Evolutionary conservation across 371 early-diverging fungal species (phyloP), one percentile per base, ranked within the genome.

Genomic region (Entomophthora muscae): DNA sequence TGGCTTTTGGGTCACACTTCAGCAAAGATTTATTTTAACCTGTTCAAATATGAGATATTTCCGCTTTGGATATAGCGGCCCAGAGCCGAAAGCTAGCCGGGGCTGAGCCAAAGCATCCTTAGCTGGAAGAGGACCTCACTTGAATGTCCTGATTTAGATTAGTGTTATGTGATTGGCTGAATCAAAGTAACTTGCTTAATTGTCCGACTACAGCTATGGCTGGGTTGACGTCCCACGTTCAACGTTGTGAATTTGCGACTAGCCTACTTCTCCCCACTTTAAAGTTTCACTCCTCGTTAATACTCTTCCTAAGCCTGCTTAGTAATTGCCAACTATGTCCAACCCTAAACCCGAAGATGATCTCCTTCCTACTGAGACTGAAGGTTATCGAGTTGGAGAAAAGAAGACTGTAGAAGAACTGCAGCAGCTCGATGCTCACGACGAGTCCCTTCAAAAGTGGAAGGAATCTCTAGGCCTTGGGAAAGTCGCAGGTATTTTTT

Each of bases 371-470:
- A 78, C 85, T 71, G 70, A 75, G 68, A 90, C 90, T 64, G 78
- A 82, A 61, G 87, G 87, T 58, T 90, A 88, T 72, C 84, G 81
- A 73, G 80, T 80, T 51, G 84, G 86, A 57, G 88, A 86, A 66
- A 94, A 94, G 81, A 97, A 95, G 81, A 83, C 90, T 27, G 68
- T 91, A 28, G 80, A 81, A 53, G 93, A 97, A 73, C 83, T 88
- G 68, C 76, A 86, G 65, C 72, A 78, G 23, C 77, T 97, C 63
- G 97, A 97, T 71, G 86, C 89, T 63, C 75, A 83, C 66, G 97
- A 97, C 77, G 93, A 93, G 74, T 91, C 94, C 26, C 81, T 96
- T 59, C 76, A 80, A 66, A 93, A 91, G 75, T 96, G 97, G 97
- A 96, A 96, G 78, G 86, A 84, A 66, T 89, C 91, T 51, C 83